Evolutionary conservation across 176 grass and related monocot genomes (phyloP), one percentile per base, ranked within the genome.

Genomic region (Canna indica): DNA sequence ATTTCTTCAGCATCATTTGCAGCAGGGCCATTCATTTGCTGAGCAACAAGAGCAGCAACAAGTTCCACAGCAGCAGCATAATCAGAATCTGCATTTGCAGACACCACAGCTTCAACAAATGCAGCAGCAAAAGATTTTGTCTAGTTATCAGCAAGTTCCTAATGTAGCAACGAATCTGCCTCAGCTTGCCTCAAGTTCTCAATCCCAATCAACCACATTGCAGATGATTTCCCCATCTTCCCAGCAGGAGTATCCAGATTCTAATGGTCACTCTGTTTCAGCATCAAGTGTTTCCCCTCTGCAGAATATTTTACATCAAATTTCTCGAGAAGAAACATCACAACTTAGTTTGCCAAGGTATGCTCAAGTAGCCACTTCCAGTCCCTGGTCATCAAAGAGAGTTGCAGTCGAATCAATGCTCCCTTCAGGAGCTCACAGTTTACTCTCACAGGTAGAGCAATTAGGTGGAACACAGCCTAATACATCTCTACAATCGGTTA

Each of bases 331-430:
- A 78, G 79, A 80, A 78, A 56, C 77, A 78, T 73, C 82, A 26
- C 76, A 83, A 50, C 75, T 80, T 53, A 90, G 69, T 54, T 69
- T 90, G 80, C 82, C 82, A 76, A 94, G 87, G 53, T 73, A 86
- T 31, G 85, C 82, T 29, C 80, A 82, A 1, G 27, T 90, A 78
- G 66, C 71, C 76, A 71, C 85, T 54, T 33, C 72, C 11, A 91
- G 70, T 54, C 80, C 80, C 48, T 99, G 95, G 95, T 88, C 90
- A 29, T 84, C 87, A 7, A 99, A 90, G 63, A 78, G 84, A 72
- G 72, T 93, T 73, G 86, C 80, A 44, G 78, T 99, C 75, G 90
- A 94, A 71, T 84, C 95, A 72, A 69, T 87, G 31, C 73, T 85
- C 74, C 74, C 76, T 54, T 86, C 88, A 36, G 79, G 64, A 6